Base-by-base conservation (phyloP, 2,329 filamentous ascomycete species). In the Stagonosporopsis vannaccii region DNA sequence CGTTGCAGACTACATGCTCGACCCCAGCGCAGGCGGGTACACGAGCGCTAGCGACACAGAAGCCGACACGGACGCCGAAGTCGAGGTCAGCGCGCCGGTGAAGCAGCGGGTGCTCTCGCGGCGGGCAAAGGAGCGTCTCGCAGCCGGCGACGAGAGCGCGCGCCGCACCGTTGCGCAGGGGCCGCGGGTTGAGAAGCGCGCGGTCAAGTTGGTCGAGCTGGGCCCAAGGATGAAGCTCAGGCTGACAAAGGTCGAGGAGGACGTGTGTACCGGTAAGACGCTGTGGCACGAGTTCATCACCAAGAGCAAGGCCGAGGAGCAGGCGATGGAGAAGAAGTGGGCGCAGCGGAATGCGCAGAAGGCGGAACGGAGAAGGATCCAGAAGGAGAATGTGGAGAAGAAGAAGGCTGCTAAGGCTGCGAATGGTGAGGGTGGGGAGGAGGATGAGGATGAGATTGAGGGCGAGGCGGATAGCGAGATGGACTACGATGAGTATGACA, bases 231-330 rank as follows among this genome's bases (percentile, higher is more conserved):
- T 99, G 90, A 89, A 86, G 58, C 80, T 99, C 36, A 87, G 94
- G 28, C 81, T 99, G 78, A 93, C 92, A 51, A 99, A 99, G 80
- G 93, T 99, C 4, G 95, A 99, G 73, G 95, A 99, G 67, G 95
- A 94, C 1, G 78, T 98, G 6, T 97, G 92, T 69, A 84, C 85
- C 23, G 95, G 95, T 45, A 95, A 92, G 74, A 85, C 97, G 53
- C 91, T 99, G 90, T 99, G 95, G 95, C 95, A 99, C 76, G 92
- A 97, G 73, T 96, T 92, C 72, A 87, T 98, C 49, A 86, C 89
- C 73, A 99, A 99, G 83, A 87, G 86, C 6, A 87, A 87, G 66
- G 84, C 86, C 17, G 93, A 99, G 75, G 80, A 92, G 53, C 85
- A 88, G 71, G 86, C 90, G 61, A 78, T 97, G 66, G 93, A 98